Percentiles rank a stretch among this genome's conserved stretches.
phyloP scores from a whole-genome alignment of 108 stramenopile genomes.

The Cylindrotheca closterium region DNA sequence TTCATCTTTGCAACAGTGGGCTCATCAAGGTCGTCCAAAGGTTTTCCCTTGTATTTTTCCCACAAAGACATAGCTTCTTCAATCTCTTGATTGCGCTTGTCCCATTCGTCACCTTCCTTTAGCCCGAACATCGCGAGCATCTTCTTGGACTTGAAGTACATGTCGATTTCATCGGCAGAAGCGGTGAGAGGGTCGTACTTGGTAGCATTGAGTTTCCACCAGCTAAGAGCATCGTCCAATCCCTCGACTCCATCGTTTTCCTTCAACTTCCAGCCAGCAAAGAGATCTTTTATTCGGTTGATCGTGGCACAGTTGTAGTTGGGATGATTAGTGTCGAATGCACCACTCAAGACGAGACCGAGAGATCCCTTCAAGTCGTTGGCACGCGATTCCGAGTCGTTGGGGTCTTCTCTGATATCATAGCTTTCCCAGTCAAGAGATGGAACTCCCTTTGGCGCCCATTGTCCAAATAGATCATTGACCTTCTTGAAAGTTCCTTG shows the following conservation, averaged over 20 bases:
- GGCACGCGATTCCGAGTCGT: conserved; percentile 21
- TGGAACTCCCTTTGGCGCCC: conserved; percentile 30
- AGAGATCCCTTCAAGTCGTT: conserved; percentile 26
- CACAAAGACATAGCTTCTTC: conserved; percentile 24
- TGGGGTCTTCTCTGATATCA: conserved; percentile 18
- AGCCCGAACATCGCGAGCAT: conserved; percentile 27
- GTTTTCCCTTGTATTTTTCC: conserved; percentile 32
- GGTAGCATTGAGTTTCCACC: conserved; percentile 35
- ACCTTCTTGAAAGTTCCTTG: conserved; percentile 36
- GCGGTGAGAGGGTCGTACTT: conserved; percentile 34
- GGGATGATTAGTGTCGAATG: conserved; percentile 26
- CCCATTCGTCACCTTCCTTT: conserved; percentile 26
- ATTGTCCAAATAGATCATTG: conserved; percentile 39
- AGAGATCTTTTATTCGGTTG: conserved; percentile 25
- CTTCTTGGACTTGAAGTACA: conserved; percentile 26
- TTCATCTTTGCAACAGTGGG: conserved; percentile 10
- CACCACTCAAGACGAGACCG: conserved; percentile 22
- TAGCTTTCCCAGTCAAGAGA: conserved; percentile 22
- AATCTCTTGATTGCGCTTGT: conserved; percentile 26
- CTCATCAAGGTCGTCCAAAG: conserved; percentile 22
- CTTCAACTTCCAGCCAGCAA: conserved; percentile 28
- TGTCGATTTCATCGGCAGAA: conserved; percentile 9
- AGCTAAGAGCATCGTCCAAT: conserved; percentile 40
- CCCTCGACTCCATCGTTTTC: conserved; percentile 35
- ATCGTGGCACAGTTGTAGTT: conserved; percentile 22